Base-by-base conservation (phyloP, 2,329 filamentous ascomycete genomes). In the Diaporthe australafricana region DNA sequence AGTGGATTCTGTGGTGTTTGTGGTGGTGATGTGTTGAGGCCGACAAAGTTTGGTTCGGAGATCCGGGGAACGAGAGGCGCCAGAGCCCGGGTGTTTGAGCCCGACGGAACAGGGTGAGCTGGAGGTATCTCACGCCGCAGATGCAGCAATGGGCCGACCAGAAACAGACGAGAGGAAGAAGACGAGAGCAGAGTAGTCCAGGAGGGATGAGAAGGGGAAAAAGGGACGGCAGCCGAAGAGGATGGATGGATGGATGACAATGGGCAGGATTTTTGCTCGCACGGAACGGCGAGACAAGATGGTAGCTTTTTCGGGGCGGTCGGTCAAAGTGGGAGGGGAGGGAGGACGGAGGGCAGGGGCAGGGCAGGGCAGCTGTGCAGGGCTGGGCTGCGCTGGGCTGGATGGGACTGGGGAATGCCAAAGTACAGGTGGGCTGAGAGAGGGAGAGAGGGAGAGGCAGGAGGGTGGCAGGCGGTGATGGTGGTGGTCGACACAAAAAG, bases 281-380 rank as follows among this genome's bases (percentile, higher is more conserved):
- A 63, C 68, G 55, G 56, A 65, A 70, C 68, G 68, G 68, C 45
- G 68, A 70, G 68, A 60, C 56, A 70, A 62, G 55, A 68, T 69
- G 70, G 72, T 68, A 68, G 65, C 52, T 57, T 53, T 55, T 68
- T 63, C 55, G 70, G 68, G 70, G 68, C 71, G 71, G 74, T 68
- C 74, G 70, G 74, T 72, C 71, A 70, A 67, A 62, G 74, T 65
- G 73, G 74, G 74, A 72, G 72, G 72, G 73, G 71, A 75, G 75
- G 71, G 70, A 75, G 74, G 74, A 68, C 68, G 70, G 70, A 73
- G 25, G 55, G 48, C 55, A 52, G 68, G 48, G 66, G 25, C 38
- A 57, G 66, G 50, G 42, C 53, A 60, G 55, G 55, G 45, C 73
- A 75, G 76, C 38, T 40, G 38, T 5, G 74, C 74, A 71, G 75